Evolutionary conservation across 129 eudicot species (phyloP), one percentile per base, ranked within the genome.

Genomic region (Arctium minus): DNA sequence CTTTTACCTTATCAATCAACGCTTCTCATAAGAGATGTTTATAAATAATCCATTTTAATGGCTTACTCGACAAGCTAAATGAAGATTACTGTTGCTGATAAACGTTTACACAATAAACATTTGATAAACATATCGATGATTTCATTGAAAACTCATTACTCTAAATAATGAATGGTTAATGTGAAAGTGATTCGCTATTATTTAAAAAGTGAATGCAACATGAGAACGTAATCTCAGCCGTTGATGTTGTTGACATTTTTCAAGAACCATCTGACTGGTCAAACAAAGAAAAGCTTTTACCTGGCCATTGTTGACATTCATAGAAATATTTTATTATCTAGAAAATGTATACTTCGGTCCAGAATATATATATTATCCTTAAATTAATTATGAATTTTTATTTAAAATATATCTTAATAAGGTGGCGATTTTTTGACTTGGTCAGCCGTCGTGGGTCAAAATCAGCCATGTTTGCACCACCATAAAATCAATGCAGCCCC

Each of bases 381-480:
- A 73, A 79, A 64, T 65, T 22, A 67, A 67, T 67, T 60, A 67
- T 18, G 27, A 10, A 76, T 69, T 1, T 79, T 31, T 13, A 56
- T 32, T 56, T 11, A 76, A 50, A 37, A 78, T 18, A 56, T 32
- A 27, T 44, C 17, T 3, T 82, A 82, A 82, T 69, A 32, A 4
- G 56, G 33, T 27, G 62, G 5, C 18, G 3, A 74, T 10, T 60
- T 67, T 79, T 82, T 85, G 88, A 85, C 84, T 85, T 81, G 86
- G 85, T 64, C 82, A 84, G 50, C 80, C 81, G 17, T 53, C 67
- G 33, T 74, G 71, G 60, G 82, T 70, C 90, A 81, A 81, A 70
- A 44, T 85, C 74, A 30, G 48, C 80, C 88, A 86, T 82, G 86
- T 77, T 77, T 65, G 76, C 35, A 68, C 82, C 80, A 71, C 40